phyloP scores from a whole-genome alignment of 148 eudicot species.

The Rhododendron ovatum region DNA sequence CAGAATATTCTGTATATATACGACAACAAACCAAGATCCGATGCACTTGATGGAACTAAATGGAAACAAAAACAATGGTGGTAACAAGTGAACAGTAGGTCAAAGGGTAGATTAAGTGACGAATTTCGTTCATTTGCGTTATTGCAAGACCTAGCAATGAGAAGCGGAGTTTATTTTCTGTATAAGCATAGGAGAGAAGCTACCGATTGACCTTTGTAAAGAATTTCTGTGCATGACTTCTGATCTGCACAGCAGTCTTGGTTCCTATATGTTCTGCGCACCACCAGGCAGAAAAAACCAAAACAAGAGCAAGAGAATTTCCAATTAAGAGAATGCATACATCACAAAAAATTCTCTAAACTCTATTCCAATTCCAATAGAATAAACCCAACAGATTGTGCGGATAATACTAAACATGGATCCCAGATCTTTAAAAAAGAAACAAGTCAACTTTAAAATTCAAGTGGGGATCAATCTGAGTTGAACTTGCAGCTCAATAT shows the following conservation, averaged over 20 bases:
- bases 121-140: not conserved
- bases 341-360: constrained; percentile 8
- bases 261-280: constrained; percentile 92
- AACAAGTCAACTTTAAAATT: not conserved
- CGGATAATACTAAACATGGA: constrained; percentile 4
- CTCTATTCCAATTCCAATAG: constrained; percentile 12
- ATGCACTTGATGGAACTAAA: not conserved
- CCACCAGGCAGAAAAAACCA: constrained; percentile 29
- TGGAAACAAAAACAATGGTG: not conserved
- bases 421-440: not conserved
- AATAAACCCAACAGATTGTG: constrained; percentile 4
- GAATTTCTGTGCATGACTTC: constrained; percentile 99
- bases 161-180: constrained; percentile 1
- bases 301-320: constrained; percentile 33
- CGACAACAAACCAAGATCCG: not conserved
- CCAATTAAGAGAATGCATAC: constrained; percentile 38
- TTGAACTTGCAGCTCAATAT: constrained; percentile 6
- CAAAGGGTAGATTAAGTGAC: not conserved
- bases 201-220: constrained; percentile 85
- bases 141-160: not conserved
- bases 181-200: constrained; percentile 31
- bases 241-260: constrained; percentile 98
- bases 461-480: not conserved
- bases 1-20: not conserved
- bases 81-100: not conserved